Conservation (phyloP, 2,329 filamentous ascomycete genomes). For the Trichophyton benhamiae region DNA sequence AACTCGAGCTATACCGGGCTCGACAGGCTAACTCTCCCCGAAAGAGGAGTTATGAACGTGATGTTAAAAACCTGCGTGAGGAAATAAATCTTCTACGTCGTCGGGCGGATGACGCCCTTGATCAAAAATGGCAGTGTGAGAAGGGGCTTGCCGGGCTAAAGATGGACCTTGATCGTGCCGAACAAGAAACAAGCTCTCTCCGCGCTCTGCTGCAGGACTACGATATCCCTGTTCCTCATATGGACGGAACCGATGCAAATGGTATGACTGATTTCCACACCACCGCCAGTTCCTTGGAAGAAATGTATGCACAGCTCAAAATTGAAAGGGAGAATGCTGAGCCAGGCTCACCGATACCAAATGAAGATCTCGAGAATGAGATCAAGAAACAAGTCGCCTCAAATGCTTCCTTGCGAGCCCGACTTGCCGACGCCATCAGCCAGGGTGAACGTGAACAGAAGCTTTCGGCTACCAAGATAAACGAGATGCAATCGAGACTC, state of each 20-base stretch:
- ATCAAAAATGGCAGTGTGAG: conserved; percentile 93
- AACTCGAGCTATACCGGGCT: conserved; percentile 65
- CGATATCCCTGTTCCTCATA: conserved; percentile 57
- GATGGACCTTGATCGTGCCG: conserved; percentile 91
- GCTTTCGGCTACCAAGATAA: conserved; percentile 68
- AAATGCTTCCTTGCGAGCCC: conserved; percentile 62
- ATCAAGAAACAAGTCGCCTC: conserved; percentile 52
- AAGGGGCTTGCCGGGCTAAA: conserved; percentile 79
- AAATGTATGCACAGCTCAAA: conserved; percentile 63
- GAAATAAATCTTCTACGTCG: conserved; percentile 76
- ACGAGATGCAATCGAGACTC: conserved; percentile 67
- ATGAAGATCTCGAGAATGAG: conserved; percentile 1
- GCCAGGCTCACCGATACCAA: conserved; percentile 30
- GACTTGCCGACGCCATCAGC: conserved; percentile 65
- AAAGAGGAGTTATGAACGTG: conserved; percentile 68
- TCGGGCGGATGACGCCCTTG: conserved; percentile 82
- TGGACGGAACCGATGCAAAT: conserved; percentile 32
- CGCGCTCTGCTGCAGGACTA: conserved; percentile 67
- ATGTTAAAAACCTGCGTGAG: conserved; percentile 64
- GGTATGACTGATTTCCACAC: conserved; percentile 38
- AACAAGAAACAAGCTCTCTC: conserved; percentile 81
- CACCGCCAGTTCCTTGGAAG: conserved; percentile 59
- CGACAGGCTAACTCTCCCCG: conserved; percentile 47
- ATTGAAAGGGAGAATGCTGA: conserved; percentile 50
- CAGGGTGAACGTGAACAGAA: conserved; percentile 77